phyloP scores from a whole-genome alignment of 495 filamentous ascomycete species.

The Aspergillus campestris region DNA sequence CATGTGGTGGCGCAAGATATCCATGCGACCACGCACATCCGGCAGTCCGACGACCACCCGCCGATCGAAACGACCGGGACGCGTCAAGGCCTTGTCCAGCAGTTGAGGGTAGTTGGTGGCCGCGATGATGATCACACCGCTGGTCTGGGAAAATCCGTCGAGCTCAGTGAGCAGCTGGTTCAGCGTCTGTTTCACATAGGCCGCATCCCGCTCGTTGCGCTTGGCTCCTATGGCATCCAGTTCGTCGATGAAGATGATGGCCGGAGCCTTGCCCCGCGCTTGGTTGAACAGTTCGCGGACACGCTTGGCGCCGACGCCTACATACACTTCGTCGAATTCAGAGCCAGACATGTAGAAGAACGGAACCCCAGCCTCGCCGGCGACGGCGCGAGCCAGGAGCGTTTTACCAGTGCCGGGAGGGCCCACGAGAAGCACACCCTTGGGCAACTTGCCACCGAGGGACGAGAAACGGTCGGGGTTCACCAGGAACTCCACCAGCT shows the following conservation, averaged over 20 bases:
- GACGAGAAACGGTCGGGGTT: constrained; percentile 86
- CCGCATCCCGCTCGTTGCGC: constrained; percentile 84
- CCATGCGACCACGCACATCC: constrained; percentile 89
- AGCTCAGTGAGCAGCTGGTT: constrained; percentile 98
- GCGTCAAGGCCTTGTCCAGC: constrained; percentile 88
- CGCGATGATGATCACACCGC: constrained; percentile 86
- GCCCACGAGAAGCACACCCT: constrained; percentile 90
- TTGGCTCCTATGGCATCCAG: constrained; percentile 93
- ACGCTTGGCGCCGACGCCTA: constrained; percentile 95
- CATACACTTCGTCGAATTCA: constrained; percentile 97
- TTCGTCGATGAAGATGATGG: constrained; percentile 98
- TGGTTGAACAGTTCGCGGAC: constrained; percentile 90
- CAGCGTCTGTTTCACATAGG: constrained; percentile 94
- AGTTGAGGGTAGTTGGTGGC: constrained; percentile 94
- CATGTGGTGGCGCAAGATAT: constrained; percentile 86
- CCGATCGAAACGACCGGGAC: constrained; percentile 92
- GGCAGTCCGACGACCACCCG: constrained; percentile 82
- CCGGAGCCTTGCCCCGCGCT: constrained; percentile 81
- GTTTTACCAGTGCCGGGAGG: constrained; percentile 98
- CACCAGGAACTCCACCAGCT: constrained; percentile 91
- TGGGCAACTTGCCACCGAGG: constrained; percentile 91
- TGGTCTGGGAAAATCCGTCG: constrained; percentile 91
- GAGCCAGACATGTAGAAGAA: constrained; percentile 99
- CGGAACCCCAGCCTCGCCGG: constrained; percentile 92
- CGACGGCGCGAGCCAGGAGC: constrained; percentile 90